Conservation (phyloP, 2,329 filamentous ascomycete genomes). For the Ilyonectria destructans region DNA sequence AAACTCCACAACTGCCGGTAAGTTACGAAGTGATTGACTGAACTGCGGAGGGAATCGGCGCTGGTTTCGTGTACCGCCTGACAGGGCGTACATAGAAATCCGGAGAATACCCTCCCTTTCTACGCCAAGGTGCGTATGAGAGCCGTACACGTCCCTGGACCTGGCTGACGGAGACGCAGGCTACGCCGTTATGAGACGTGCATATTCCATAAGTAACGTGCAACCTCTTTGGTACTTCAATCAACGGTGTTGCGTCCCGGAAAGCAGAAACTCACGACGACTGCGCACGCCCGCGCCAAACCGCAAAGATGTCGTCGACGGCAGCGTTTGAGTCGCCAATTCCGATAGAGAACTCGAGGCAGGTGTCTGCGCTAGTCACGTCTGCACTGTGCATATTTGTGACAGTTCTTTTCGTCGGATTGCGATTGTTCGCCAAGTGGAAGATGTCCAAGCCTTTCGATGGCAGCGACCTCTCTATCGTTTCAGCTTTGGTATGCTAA, state of each 20-base stretch:
- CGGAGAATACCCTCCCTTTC: neutral
- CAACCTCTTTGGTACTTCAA: neutral
- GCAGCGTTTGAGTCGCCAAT: conserved; percentile 20
- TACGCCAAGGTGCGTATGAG: neutral
- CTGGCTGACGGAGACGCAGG: neutral
- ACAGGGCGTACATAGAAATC: neutral
- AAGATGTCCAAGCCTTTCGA: conserved; percentile 9
- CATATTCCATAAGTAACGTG: neutral
- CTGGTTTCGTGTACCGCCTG: neutral
- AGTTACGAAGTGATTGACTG: neutral
- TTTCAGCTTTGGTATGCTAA: neutral
- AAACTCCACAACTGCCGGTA: neutral
- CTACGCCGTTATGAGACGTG: neutral
- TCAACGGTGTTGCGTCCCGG: neutral
- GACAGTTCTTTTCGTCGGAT: conserved; percentile 1
- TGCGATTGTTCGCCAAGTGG: conserved; percentile 6
- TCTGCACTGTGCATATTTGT: conserved; percentile 19
- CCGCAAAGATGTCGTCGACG: conserved; percentile 17
- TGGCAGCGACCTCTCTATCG: neutral
- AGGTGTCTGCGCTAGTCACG: conserved; percentile 13
- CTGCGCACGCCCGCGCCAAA: neutral
- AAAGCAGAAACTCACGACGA: neutral
- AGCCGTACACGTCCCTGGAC: neutral
- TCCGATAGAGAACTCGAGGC: conserved; percentile 23
- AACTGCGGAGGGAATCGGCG: neutral